A percentile compares a stretch with the other conserved stretches of the same genome.
Conservation (phyloP, 176 grass and related monocot genomes). For the Typha latifolia region DNA sequence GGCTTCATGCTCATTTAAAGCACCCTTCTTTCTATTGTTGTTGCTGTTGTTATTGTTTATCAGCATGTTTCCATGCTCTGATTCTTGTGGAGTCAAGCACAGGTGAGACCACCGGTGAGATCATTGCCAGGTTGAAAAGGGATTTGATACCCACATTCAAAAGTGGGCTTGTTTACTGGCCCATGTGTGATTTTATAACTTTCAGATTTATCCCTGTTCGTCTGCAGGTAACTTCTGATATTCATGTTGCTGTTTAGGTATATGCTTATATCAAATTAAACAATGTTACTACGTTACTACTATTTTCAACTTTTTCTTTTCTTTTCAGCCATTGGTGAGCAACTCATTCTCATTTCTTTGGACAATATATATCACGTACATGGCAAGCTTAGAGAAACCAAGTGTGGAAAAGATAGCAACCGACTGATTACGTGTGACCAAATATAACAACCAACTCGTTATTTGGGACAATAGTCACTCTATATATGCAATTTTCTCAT, state of each 20-base stretch:
- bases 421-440: not conserved
- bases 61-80: conserved; percentile 10
- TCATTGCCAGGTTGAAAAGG: conserved; percentile 85
- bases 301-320: conserved; percentile 1
- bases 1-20: too few species aligned
- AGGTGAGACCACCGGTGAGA: conserved; percentile 69
- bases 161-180: conserved; percentile 84
- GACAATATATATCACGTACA: conserved; percentile 97
- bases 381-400: conserved; percentile 87
- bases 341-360: conserved; percentile 98
- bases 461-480: too few species aligned
- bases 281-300: too few species aligned
- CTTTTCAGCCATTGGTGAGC: conserved; percentile 75
- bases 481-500: too few species aligned
- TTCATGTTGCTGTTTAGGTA: too few species aligned
- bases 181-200: conserved; percentile 92
- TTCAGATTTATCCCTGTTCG: conserved; percentile 88
- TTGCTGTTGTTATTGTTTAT: not conserved
- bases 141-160: conserved; percentile 72
- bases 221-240: conserved; percentile 55
- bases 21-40: too few species aligned
- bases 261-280: too few species aligned
- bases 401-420: conserved; percentile 33
- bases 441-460: too few species aligned
- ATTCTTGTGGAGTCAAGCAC: conserved; percentile 24